Conservation (phyloP, 495 filamentous ascomycete genomes). For the Neurospora terricola region DNA sequence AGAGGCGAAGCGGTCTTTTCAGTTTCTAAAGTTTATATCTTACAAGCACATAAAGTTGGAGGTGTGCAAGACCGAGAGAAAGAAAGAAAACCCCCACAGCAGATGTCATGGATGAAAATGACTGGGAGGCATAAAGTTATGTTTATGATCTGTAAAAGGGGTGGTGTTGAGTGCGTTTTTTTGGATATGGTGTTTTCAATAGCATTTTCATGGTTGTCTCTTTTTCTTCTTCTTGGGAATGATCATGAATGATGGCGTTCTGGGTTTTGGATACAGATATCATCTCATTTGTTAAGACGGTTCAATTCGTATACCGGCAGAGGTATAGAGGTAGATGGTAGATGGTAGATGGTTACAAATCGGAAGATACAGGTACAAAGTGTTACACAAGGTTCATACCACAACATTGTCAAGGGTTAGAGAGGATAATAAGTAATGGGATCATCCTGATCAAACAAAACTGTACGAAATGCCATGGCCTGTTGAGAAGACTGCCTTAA, state of each 20-base stretch:
- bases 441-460: neutral
- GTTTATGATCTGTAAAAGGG: neutral
- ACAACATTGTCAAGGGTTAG: neutral
- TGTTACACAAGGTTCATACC: neutral
- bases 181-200: neutral
- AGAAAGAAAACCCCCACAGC: neutral
- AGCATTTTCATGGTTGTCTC: neutral
- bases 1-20: constrained; percentile 81
- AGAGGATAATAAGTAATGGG: neutral
- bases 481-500: neutral
- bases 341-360: neutral
- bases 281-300: neutral
- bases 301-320: neutral
- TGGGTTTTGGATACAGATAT: neutral
- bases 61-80: neutral
- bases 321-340: neutral
- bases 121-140: neutral
- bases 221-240: neutral
- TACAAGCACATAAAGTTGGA: neutral
- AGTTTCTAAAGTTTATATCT: constrained; percentile 52
- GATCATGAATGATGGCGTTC: neutral
- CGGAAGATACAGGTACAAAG: neutral
- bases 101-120: neutral
- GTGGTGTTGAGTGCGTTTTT: neutral
- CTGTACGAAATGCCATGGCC: neutral